Conservation (phyloP, 306 rosid species). For the Castanea sativa region DNA sequence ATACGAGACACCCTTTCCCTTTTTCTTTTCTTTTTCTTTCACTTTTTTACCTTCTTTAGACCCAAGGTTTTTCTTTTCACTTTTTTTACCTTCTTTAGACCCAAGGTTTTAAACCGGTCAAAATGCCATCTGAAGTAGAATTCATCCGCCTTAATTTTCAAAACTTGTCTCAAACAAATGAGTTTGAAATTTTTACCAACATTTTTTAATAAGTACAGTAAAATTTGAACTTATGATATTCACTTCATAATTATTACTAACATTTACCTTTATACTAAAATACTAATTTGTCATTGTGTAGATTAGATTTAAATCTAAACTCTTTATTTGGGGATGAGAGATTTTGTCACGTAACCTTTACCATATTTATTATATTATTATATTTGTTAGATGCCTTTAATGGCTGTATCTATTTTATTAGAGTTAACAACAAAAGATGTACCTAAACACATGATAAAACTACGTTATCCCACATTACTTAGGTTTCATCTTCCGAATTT, state of each 20-base stretch:
- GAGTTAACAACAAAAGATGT: background rate
- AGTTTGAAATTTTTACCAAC: background rate
- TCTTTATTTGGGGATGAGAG: no score
- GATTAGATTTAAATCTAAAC: no score
- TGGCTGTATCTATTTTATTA: background rate
- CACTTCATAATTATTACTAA: no score
- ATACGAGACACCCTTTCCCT: no score
- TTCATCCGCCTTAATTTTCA: no score
- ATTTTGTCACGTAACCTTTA: no score
- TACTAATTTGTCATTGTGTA: no score
- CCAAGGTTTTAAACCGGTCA: background rate
- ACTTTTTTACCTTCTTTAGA: background rate
- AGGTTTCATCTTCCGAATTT: background rate
- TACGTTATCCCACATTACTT: background rate
- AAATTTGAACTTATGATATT: no score
- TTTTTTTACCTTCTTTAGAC: background rate
- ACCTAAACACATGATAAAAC: background rate
- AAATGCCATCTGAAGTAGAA: no score
- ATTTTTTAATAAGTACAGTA: no score
- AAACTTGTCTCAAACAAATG: background rate
- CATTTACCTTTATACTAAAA: no score
- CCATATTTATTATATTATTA: background rate
- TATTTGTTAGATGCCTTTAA: background rate
- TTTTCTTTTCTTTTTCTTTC: background rate
- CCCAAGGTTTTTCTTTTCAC: background rate